These are phyloP conservation scores for Lepiota venenata DNA, from an alignment of 768 basidiomycete species.

Conservation along the genomic window DNA sequence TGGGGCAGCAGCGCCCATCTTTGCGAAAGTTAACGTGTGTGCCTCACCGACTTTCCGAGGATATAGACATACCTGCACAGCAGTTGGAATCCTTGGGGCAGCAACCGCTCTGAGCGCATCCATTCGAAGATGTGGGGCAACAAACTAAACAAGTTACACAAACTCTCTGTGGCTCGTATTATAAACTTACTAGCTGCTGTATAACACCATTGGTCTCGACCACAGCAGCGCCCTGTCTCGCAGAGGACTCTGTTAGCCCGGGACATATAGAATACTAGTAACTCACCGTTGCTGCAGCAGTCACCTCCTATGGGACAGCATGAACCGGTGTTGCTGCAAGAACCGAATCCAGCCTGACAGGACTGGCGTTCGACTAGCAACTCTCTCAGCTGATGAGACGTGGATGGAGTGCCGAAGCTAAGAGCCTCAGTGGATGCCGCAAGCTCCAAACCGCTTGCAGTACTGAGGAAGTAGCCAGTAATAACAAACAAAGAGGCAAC, in stretches of 20 bases:
- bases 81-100: conserved; percentile 9
- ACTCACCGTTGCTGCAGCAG: conserved; percentile 8
- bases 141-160: neutral
- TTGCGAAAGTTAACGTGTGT: neutral
- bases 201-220: neutral
- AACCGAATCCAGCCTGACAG: conserved; percentile 1
- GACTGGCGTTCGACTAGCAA: neutral
- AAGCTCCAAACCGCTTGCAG: neutral
- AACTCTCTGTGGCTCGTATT: too few relatives aligned
- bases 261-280: neutral
- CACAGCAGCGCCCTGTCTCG: neutral
- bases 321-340: neutral
- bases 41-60: neutral
- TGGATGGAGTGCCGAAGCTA: neutral
- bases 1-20: conserved; percentile 1
- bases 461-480: neutral
- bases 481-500: neutral
- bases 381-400: neutral
- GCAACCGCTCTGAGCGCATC: conserved; percentile 3
- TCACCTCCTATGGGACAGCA: conserved; percentile 13
- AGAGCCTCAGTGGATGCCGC: neutral
- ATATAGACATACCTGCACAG: conserved; percentile 2
- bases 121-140: neutral
- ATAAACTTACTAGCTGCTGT: neutral
- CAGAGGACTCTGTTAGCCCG: neutral